Percentiles rank a stretch among this genome's conserved stretches.
Conservation (phyloP, 176 grass and related monocot genomes). For the Avena sativa region DNA sequence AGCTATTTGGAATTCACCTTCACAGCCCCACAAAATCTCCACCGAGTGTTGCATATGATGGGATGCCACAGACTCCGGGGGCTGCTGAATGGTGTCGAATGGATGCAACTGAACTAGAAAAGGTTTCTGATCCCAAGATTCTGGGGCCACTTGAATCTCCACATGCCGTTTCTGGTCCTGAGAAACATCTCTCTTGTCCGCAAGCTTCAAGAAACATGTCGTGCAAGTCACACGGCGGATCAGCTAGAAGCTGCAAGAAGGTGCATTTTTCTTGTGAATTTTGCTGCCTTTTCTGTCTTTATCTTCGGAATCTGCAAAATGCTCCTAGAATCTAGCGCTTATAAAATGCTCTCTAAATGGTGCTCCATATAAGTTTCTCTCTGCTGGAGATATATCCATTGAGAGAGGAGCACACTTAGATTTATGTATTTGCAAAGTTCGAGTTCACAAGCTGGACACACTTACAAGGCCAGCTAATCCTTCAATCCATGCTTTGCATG, state of each 20-base stretch:
- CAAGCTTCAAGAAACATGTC: conserved; percentile 56
- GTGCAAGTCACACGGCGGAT: conserved; percentile 61
- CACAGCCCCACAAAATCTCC: conserved; percentile 52
- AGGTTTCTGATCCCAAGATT: conserved; percentile 45
- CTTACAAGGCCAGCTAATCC: conserved; percentile 2
- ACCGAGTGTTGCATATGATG: conserved; percentile 47
- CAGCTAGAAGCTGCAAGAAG: conserved; percentile 93
- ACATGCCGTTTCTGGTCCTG: conserved; percentile 42
- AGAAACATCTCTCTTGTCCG: conserved; percentile 38
- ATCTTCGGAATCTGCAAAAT: background rate
- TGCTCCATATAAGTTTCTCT: background rate
- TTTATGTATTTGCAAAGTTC: background rate
- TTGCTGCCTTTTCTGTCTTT: conserved; percentile 15
- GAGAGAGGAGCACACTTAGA: background rate
- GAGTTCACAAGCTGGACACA: background rate
- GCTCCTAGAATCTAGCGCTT: background rate
- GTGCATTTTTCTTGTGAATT: conserved; percentile 49
- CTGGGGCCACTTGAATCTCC: conserved; percentile 39
- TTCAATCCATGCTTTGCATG: background rate
- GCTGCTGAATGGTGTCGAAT: conserved; percentile 37
- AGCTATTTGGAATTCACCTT: conserved; percentile 77
- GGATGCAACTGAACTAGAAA: conserved; percentile 43
- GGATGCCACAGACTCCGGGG: conserved; percentile 25
- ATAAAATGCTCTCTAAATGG: background rate
- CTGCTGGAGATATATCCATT: conserved; percentile 3